phyloP scores from a whole-genome alignment of 164 flowering plant genomes.

The Santalum album region DNA sequence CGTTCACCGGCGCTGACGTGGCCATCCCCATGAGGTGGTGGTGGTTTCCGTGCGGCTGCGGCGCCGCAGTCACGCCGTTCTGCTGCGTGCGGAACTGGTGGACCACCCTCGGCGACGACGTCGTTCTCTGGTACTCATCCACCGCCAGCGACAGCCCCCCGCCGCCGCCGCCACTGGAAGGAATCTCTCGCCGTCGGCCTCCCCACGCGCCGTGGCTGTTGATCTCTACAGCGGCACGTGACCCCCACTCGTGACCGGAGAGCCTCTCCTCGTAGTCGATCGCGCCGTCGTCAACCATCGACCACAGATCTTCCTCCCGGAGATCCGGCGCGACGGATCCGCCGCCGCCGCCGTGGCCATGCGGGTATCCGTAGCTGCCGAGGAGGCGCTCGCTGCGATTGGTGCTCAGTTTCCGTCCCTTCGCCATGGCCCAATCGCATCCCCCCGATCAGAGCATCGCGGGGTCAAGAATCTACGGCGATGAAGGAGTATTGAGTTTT shows the following conservation, averaged over 20 bases:
- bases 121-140: constrained; percentile 22
- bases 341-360: constrained; percentile 9
- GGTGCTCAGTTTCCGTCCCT: constrained; percentile 40
- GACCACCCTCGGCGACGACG: constrained; percentile 42
- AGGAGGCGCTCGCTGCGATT: constrained; percentile 46
- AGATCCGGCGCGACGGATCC: constrained; percentile 26
- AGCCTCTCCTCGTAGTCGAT: background rate
- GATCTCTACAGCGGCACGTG: constrained; percentile 13
- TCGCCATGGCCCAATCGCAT: constrained; percentile 32
- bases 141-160: constrained; percentile 82
- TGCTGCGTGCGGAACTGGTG: constrained; percentile 42
- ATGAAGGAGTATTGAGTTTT: background rate
- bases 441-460: background rate
- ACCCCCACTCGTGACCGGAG: constrained; percentile 14
- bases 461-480: background rate
- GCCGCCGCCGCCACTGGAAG: constrained; percentile 17
- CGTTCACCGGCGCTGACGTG: constrained; percentile 79
- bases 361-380: constrained; percentile 23
- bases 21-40: constrained; percentile 34
- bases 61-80: constrained; percentile 8
- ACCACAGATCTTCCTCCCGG: constrained; percentile 57
- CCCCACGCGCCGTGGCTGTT: background rate
- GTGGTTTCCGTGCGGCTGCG: constrained; percentile 14
- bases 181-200: constrained; percentile 3
- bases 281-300: constrained; percentile 24